phyloP scores from a whole-genome alignment of 2,329 filamentous ascomycete genomes.

The Sphaerulina vaccinii region DNA sequence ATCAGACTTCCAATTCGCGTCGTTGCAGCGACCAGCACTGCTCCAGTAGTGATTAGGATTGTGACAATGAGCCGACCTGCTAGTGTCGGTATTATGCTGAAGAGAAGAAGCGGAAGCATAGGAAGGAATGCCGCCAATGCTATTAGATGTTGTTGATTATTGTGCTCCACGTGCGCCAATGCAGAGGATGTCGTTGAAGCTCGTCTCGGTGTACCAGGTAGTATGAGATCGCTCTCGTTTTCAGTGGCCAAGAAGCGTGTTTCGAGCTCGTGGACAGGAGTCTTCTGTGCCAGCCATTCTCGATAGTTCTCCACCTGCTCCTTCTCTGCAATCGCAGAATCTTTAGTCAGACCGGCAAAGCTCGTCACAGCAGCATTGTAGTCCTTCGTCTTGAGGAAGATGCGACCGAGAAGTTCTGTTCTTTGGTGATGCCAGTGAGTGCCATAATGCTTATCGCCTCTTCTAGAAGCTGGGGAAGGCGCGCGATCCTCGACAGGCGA shows the following conservation, averaged over 20 bases:
- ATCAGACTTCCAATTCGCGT: too few species aligned
- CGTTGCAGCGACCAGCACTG: slow-evolving; percentile 37
- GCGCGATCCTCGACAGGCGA: slow-evolving; percentile 3
- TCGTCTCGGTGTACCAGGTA: too few species aligned
- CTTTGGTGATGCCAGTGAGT: slow-evolving; percentile 60
- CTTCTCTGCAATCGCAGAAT: slow-evolving; percentile 49
- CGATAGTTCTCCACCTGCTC: slow-evolving; percentile 57
- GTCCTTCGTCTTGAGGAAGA: slow-evolving; percentile 65
- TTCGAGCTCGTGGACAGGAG: slow-evolving; percentile 60
- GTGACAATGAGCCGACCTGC: slow-evolving; percentile 43
- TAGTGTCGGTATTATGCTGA: slow-evolving; percentile 44
- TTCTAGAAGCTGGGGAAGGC: slow-evolving; percentile 57
- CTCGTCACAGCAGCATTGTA: slow-evolving; percentile 65
- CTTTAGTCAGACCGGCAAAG: slow-evolving; percentile 55
- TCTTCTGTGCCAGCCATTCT: slow-evolving; percentile 55
- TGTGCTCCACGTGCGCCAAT: too few species aligned
- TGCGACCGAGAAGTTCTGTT: slow-evolving; percentile 60
- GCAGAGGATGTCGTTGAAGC: too few species aligned
- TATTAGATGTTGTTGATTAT: neutral
- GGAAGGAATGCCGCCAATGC: slow-evolving; percentile 33
- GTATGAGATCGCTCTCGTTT: slow-evolving; percentile 55
- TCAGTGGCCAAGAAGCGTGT: slow-evolving; percentile 55
- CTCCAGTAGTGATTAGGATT: slow-evolving; percentile 39
- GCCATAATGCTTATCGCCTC: slow-evolving; percentile 55
- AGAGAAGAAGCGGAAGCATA: slow-evolving; percentile 44